Evolutionary conservation across 257 asterid genomes (phyloP).

Genomic region (Nicotiana tomentosiformis): DNA sequence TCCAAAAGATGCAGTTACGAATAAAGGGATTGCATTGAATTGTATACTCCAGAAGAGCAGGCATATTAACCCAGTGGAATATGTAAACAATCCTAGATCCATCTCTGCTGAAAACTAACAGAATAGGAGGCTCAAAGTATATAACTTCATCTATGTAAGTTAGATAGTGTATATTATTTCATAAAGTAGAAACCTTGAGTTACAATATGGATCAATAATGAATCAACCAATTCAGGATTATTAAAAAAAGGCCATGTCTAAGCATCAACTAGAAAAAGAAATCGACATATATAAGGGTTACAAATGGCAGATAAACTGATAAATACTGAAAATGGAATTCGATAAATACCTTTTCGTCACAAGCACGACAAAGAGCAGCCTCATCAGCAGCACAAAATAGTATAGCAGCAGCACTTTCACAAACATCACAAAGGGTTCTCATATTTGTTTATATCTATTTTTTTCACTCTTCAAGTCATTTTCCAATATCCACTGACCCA

Average conservation of each 20-base stretch:
- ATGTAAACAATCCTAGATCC: background rate
- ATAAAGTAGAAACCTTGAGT: background rate
- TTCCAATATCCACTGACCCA: background rate
- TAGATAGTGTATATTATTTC: background rate
- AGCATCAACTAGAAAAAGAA: background rate
- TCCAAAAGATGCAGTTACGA: background rate
- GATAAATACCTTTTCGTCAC: constrained; percentile 67
- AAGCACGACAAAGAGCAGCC: constrained; percentile 84
- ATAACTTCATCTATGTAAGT: background rate
- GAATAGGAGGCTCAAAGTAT: background rate
- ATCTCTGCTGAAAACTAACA: background rate
- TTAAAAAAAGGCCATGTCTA: background rate
- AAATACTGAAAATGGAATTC: background rate
- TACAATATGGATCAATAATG: background rate
- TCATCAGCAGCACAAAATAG: constrained; percentile 95
- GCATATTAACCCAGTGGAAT: too few relatives aligned
- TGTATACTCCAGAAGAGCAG: background rate
- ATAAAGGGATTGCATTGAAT: background rate
- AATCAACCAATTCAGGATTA: constrained; percentile 14
- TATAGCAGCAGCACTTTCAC: constrained; percentile 91
- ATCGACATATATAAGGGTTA: too few relatives aligned
- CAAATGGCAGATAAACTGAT: background rate
- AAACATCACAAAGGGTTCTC: constrained; percentile 91
- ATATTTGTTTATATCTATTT: constrained; percentile 19
- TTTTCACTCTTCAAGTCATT: constrained; percentile 1